Evolutionary conservation across 805 yeast species (phyloP).

Genomic region (Pichia sporocuriosa): DNA sequence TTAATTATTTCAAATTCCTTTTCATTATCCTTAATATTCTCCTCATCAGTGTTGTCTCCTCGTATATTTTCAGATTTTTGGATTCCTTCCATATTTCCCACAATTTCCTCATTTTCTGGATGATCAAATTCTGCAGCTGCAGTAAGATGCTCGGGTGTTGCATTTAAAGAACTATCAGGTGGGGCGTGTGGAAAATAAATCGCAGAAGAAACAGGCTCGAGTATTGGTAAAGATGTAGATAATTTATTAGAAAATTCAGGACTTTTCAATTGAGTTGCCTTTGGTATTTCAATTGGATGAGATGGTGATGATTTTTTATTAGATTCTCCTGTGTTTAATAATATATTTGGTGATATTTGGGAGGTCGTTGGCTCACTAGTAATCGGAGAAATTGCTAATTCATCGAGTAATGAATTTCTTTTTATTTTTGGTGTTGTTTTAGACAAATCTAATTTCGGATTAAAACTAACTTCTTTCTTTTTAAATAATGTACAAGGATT

Average conservation of each 20-base stretch:
- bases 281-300: background rate
- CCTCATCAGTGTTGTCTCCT: too few species aligned
- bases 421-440: too few species aligned
- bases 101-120: constrained; percentile 10
- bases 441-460: background rate
- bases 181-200: constrained; percentile 66
- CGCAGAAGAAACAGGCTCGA: constrained; percentile 64
- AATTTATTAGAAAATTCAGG: background rate
- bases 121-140: constrained; percentile 45
- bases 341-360: constrained; percentile 1
- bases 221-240: constrained; percentile 18
- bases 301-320: background rate
- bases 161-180: constrained; percentile 18
- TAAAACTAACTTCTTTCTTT: background rate
- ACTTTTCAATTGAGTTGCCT: too few species aligned
- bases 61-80: background rate
- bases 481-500: constrained; percentile 6
- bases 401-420: too few species aligned
- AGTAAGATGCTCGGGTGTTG: constrained; percentile 35
- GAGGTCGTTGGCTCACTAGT: too few species aligned
- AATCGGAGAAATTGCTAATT: too few species aligned
- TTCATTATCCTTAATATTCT: background rate
- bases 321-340: background rate
- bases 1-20: too few species aligned
- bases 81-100: background rate